phyloP scores from a whole-genome alignment of 768 basidiomycete genomes.

The Suillus variegatus region DNA sequence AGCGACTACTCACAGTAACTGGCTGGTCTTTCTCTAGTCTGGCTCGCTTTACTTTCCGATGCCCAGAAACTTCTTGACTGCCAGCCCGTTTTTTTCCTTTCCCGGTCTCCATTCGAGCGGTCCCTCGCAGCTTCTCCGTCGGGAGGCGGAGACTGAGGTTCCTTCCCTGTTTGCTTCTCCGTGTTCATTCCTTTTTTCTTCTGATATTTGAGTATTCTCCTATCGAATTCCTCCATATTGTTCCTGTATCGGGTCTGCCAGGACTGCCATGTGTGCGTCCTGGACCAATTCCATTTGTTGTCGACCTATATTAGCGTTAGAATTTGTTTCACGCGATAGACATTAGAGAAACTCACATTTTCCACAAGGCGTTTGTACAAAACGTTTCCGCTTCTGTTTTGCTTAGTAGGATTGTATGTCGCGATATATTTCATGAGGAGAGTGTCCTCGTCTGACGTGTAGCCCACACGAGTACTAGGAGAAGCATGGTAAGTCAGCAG shows the following conservation, averaged over 20 bases:
- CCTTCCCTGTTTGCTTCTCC: conserved; percentile 1
- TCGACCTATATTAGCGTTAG: conserved; percentile 32
- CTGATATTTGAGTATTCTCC: conserved; percentile 42
- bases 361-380: conserved; percentile 45
- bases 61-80: not conserved
- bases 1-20: not conserved
- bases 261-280: conserved; percentile 54
- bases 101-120: not conserved
- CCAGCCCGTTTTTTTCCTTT: not conserved
- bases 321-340: not conserved
- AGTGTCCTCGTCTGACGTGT: conserved; percentile 41
- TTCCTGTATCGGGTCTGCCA: conserved; percentile 65
- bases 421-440: conserved; percentile 51
- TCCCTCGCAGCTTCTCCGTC: conserved; percentile 1
- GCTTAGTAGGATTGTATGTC: conserved; percentile 39
- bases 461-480: conserved; percentile 28
- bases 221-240: conserved; percentile 43
- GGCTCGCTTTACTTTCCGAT: conserved; percentile 2
- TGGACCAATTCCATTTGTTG: conserved; percentile 52
- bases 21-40: not conserved
- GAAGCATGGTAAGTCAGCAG: not conserved
- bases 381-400: conserved; percentile 47
- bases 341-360: conserved; percentile 37
- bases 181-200: conserved; percentile 25
- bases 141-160: not conserved